Base-by-base conservation (phyloP, 768 basidiomycete genomes). In the Sporobolomyces roseus region DNA sequence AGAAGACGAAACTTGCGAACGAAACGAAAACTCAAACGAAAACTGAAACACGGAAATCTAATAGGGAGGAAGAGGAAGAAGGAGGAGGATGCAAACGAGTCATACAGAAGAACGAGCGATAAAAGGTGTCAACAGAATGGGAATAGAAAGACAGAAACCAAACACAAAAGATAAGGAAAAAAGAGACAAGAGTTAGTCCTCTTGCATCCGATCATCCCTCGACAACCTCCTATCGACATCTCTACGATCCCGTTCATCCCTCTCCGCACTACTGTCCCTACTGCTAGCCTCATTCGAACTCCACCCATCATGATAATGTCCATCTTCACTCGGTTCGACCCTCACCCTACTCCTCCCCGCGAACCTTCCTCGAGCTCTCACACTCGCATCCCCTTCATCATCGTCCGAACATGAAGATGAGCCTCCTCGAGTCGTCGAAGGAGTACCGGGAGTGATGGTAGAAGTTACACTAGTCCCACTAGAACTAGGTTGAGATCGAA, bases 251-350 rank as follows among this genome's bases (percentile, higher is more conserved):
- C 56, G 4, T 27, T 46, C 56, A 36, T 59, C 43, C 27, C 56
- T 38, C 27, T 59, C 56, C 14, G 43, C 56, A 59, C 56, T 59
- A 29, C 56, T 59, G 23, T 60, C 58, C 12, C 58, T 12, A 23
- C 30, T 25, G 25, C 56, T 48, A 43, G 58, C 16, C 13, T 60
- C 58, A 32, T 46, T 33, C 27, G 30, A 48, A 33, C 45, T 48
- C 58, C 58, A 60, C 3, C 58, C 58, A 33, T 60, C 58, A 30
- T 60, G 45, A 43, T 48, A 60, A 33, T 60, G 58, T 13, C 58
- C 58, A 29, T 60, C 58, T 6, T 46, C 43, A 33, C 29, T n/a
- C 29, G 58, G 58, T 35, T 60, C 32, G 58, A 60, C 13, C 27
- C 33, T 16, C 36, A 19, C 3, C 58, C 58, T 17, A 43, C 25